phyloP scores from a whole-genome alignment of 148 eudicot genomes.

The Silene latifolia region DNA sequence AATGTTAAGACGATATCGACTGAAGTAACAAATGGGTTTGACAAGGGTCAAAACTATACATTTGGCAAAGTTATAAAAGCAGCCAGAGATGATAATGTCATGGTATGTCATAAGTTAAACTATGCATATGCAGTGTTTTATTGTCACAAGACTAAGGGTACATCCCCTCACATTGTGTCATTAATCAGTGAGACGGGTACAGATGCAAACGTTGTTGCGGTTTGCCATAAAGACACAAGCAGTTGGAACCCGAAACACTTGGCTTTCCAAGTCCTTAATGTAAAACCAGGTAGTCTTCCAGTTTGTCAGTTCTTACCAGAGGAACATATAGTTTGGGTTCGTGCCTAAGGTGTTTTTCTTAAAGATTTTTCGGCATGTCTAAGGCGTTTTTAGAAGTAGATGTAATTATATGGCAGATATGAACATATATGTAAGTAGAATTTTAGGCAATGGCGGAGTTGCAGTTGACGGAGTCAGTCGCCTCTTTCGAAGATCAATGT shows the following conservation, averaged over 20 bases:
- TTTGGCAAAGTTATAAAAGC: constrained; percentile 4
- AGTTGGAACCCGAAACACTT: constrained; percentile 65
- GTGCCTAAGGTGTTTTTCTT: neutral
- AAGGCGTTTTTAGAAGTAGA: neutral
- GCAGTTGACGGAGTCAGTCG: too few relatives aligned
- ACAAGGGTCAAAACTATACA: constrained; percentile 6
- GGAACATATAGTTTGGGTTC: constrained; percentile 40
- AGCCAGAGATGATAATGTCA: constrained; percentile 13
- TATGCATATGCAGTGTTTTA: constrained; percentile 63
- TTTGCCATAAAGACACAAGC: constrained; percentile 64
- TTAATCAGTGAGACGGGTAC: constrained; percentile 37
- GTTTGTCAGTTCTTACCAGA: constrained; percentile 70
- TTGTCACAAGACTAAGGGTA: constrained; percentile 44
- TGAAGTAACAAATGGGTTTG: neutral
- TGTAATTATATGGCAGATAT: neutral
- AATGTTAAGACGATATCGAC: constrained; percentile 24
- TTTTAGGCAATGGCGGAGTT: neutral
- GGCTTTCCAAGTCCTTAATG: constrained; percentile 58
- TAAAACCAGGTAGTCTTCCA: constrained; percentile 55
- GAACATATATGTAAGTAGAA: neutral
- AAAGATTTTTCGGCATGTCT: too few relatives aligned
- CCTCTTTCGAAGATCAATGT: neutral
- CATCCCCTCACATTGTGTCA: constrained; percentile 40
- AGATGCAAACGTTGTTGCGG: constrained; percentile 41
- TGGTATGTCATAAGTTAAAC: constrained; percentile 55